phyloP scores from a whole-genome alignment of 495 filamentous ascomycete species.

The Glutinoglossum americanum region DNA sequence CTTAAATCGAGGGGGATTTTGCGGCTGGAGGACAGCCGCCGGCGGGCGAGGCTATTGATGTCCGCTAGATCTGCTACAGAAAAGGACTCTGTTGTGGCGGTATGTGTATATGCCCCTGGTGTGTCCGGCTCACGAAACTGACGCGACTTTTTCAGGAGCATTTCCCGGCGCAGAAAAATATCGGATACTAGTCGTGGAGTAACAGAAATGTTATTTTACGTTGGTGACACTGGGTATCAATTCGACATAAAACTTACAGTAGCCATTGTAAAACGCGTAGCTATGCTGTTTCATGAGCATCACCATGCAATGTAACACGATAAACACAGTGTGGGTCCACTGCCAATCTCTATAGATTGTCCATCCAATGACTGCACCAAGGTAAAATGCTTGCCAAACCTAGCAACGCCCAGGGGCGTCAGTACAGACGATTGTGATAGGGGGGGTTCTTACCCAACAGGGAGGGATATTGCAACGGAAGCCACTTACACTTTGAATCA shows the following conservation, averaged over 20 bases:
- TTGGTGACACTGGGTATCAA: not conserved
- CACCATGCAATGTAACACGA: slow-evolving; percentile 45
- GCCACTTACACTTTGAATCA: slow-evolving; percentile 35
- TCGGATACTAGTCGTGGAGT: slow-evolving; percentile 25
- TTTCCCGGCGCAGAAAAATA: slow-evolving; percentile 25
- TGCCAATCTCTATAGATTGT: slow-evolving; percentile 48
- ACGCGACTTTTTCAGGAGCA: slow-evolving; percentile 23
- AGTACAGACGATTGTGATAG: not conserved
- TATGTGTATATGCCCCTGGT: slow-evolving; percentile 11
- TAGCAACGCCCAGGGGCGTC: slow-evolving; percentile 5
- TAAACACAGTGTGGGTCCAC: slow-evolving; percentile 54
- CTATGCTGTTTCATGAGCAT: slow-evolving; percentile 68
- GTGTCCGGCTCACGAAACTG: slow-evolving; percentile 20
- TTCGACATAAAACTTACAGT: slow-evolving; percentile 19
- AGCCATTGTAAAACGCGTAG: slow-evolving; percentile 55
- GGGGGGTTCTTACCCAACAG: not conserved
- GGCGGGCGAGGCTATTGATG: not conserved
- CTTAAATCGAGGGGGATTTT: not conserved
- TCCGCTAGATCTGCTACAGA: slow-evolving; percentile 14
- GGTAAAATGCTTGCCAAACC: slow-evolving; percentile 42
- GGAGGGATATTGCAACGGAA: not conserved
- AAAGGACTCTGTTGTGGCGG: slow-evolving; percentile 15
- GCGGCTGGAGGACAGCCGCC: not conserved
- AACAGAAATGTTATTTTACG: slow-evolving; percentile 3
- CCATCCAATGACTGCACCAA: slow-evolving; percentile 34